phyloP scores from a whole-genome alignment of 768 basidiomycete species.

The Zangia roseola region DNA sequence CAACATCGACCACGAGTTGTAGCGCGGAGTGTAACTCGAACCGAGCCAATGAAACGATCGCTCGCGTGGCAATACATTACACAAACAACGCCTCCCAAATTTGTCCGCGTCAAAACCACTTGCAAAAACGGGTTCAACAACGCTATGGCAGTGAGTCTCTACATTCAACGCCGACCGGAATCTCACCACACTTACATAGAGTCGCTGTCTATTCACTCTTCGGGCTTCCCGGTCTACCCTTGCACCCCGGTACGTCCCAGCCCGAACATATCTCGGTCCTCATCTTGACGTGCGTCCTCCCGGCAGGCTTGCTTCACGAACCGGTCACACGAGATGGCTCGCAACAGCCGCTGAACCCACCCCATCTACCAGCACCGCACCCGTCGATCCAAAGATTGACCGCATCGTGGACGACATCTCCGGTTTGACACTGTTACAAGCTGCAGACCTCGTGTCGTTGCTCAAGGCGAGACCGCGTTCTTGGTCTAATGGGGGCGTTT shows the following conservation, averaged over 20 bases:
- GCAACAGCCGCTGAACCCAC: slow-evolving; percentile 49
- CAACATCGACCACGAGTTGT: no score
- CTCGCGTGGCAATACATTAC: background rate
- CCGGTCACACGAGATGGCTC: slow-evolving; percentile 50
- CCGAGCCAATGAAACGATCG: no score
- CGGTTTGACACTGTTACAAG: slow-evolving; percentile 83
- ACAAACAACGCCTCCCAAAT: slow-evolving; percentile 24
- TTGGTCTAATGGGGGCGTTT: no score
- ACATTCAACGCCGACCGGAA: background rate
- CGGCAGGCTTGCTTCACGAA: slow-evolving; percentile 23
- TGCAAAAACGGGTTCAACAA: slow-evolving; percentile 14
- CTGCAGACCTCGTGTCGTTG: slow-evolving; percentile 87
- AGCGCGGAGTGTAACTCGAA: no score
- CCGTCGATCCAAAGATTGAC: slow-evolving; percentile 62
- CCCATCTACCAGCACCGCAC: slow-evolving; percentile 39
- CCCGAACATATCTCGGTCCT: background rate
- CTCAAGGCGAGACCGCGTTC: slow-evolving; percentile 65
- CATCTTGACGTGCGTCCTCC: background rate
- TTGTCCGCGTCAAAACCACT: slow-evolving; percentile 11
- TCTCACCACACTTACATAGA: slow-evolving; percentile 11
- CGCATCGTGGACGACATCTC: slow-evolving; percentile 95
- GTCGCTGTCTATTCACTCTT: slow-evolving; percentile 19
- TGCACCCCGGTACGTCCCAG: slow-evolving; percentile 10
- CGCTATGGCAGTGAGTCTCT: slow-evolving; percentile 27
- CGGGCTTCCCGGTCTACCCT: slow-evolving; percentile 17